These are phyloP conservation scores for Glebionis coronaria DNA, from an alignment of 129 eudicot species.

Conservation along the genomic window DNA sequence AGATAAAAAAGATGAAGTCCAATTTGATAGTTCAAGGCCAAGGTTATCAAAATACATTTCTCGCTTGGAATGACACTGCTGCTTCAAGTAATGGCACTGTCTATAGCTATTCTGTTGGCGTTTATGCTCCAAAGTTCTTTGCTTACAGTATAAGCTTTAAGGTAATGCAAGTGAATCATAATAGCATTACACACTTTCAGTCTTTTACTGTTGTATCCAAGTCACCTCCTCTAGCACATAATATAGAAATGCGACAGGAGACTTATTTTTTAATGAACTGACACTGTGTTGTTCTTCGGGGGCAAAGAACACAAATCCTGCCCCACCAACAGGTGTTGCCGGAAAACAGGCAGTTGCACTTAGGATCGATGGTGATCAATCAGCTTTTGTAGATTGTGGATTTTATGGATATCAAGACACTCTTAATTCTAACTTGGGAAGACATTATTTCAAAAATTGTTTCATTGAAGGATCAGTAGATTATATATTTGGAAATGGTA, in stretches of 20 bases:
- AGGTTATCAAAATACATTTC: conserved; percentile 56
- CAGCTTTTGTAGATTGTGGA: not conserved
- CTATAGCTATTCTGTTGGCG: conserved; percentile 50
- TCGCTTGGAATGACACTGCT: conserved; percentile 79
- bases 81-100: conserved; percentile 62
- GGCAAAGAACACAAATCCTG: not conserved
- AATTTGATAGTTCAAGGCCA: conserved; percentile 77
- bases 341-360: too few species aligned
- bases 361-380: not conserved
- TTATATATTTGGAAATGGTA: not conserved
- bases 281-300: too few species aligned
- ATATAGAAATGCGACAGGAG: too few species aligned
- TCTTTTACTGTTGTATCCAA: too few species aligned
- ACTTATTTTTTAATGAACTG: too few species aligned
- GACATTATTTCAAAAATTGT: conserved; percentile 4
- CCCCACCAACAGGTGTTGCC: not conserved
- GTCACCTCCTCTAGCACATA: too few species aligned
- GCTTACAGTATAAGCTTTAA: conserved; percentile 75
- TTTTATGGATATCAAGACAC: conserved; percentile 2
- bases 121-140: conserved; percentile 48
- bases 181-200: too few species aligned
- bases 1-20: conserved; percentile 44
- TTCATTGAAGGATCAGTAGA: not conserved
- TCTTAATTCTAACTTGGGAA: not conserved
- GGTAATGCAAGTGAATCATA: conserved; percentile 40